Conservation (phyloP, 495 filamentous ascomycete genomes). For the Terfezia boudieri region DNA sequence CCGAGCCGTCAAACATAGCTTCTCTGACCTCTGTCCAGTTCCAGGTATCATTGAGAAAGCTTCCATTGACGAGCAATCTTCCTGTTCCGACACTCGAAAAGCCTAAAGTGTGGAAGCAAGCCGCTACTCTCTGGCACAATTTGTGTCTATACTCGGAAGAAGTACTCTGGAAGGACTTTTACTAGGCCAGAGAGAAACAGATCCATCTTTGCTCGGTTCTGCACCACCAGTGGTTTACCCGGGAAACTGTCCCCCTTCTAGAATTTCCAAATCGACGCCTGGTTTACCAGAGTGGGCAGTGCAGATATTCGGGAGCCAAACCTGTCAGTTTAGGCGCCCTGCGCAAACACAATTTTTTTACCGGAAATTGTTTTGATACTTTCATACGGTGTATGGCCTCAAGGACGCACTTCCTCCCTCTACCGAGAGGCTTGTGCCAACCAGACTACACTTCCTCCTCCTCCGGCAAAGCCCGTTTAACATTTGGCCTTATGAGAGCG, state of each 20-base stretch:
- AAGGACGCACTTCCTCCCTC: slow-evolving; percentile 65
- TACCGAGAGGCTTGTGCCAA: no score
- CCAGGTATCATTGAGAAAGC: slow-evolving; percentile 52
- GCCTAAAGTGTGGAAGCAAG: slow-evolving; percentile 35
- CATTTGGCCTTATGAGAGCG: slow-evolving; percentile 67
- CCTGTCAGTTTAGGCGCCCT: slow-evolving; percentile 38
- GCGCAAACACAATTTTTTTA: slow-evolving; percentile 28
- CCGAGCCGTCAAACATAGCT: slow-evolving; percentile 36
- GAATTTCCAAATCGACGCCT: slow-evolving; percentile 40
- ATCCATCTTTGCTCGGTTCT: slow-evolving; percentile 36
- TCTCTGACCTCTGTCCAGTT: slow-evolving; percentile 44
- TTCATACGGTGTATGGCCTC: slow-evolving; percentile 45
- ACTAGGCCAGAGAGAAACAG: slow-evolving; percentile 43
- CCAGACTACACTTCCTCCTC: slow-evolving; percentile 69
- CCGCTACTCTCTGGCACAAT: slow-evolving; percentile 27
- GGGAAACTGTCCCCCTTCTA: slow-evolving; percentile 39
- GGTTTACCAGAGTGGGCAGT: slow-evolving; percentile 31
- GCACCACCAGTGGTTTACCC: slow-evolving; percentile 30
- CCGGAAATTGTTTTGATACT: slow-evolving; percentile 27
- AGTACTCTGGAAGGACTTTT: slow-evolving; percentile 36
- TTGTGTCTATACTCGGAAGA: slow-evolving; percentile 33
- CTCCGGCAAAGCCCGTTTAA: slow-evolving; percentile 52
- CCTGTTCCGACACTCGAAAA: slow-evolving; percentile 54
- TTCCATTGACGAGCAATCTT: slow-evolving; percentile 49
- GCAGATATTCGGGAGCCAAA: slow-evolving; percentile 41